Conservation (phyloP, 2,329 filamentous ascomycete genomes). For the Hymenoscyphus infarciens region DNA sequence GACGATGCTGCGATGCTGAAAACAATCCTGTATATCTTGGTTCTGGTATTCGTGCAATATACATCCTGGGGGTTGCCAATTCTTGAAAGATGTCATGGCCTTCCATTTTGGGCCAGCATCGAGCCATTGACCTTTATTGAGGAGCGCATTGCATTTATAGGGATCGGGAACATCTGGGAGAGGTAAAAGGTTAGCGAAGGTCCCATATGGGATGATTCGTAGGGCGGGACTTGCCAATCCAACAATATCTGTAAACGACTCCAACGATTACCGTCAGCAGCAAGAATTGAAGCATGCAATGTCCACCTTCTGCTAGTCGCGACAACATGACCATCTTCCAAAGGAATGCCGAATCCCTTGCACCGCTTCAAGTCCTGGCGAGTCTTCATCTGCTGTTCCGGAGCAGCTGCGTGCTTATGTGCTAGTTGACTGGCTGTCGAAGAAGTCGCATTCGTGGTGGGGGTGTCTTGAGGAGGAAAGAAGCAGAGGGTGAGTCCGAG, state of each 20-base stretch:
- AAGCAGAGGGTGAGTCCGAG: not conserved
- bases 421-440: not conserved
- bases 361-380: not conserved
- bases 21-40: conserved; percentile 51
- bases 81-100: conserved; percentile 36
- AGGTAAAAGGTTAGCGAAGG: conserved; percentile 10
- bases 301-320: conserved; percentile 9
- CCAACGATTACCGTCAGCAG: conserved; percentile 23
- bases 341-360: not conserved
- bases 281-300: conserved; percentile 23
- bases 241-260: conserved; percentile 34
- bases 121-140: conserved; percentile 50
- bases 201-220: not conserved
- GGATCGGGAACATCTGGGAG: conserved; percentile 41
- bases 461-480: not conserved
- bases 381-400: not conserved
- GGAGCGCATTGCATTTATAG: conserved; percentile 50
- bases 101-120: conserved; percentile 33
- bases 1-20: conserved; percentile 49
- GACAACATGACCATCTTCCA: not conserved
- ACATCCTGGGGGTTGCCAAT: conserved; percentile 60
- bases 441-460: not conserved
- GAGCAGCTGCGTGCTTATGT: not conserved
- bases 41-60: conserved; percentile 53
- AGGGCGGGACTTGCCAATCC: conserved; percentile 25